phyloP scores from a whole-genome alignment of 352 stramenopile genomes.

The Phytophthora brassicae region DNA sequence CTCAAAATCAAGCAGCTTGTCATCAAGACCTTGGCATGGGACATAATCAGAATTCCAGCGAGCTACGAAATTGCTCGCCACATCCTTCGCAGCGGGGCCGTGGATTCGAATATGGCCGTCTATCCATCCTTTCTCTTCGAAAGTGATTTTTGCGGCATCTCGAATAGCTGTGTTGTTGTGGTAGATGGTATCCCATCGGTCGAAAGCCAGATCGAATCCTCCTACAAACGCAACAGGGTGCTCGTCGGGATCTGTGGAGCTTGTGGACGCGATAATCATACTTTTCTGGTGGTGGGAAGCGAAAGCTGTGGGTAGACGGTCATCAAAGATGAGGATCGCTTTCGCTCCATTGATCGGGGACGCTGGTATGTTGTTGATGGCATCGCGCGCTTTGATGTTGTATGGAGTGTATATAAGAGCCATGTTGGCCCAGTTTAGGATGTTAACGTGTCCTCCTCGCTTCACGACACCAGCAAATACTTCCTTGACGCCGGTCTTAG shows the following conservation, averaged over 20 bases:
- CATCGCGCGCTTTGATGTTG: conserved; percentile 38
- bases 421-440: conserved; percentile 55
- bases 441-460: conserved; percentile 38
- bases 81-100: conserved; percentile 44
- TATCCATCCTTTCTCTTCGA: conserved; percentile 49
- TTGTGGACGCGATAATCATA: conserved; percentile 27
- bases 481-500: conserved; percentile 31
- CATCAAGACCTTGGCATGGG: conserved; percentile 24
- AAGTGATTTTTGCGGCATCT: conserved; percentile 28
- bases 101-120: conserved; percentile 49
- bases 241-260: conserved; percentile 3
- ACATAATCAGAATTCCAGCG: conserved; percentile 50
- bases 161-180: conserved; percentile 49
- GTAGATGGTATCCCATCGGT: conserved; percentile 60
- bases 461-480: conserved; percentile 33
- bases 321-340: conserved; percentile 47
- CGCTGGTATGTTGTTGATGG: conserved; percentile 36
- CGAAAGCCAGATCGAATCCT: conserved; percentile 45
- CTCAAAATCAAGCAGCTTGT: conserved; percentile 43
- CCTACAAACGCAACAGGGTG: conserved; percentile 44
- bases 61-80: conserved; percentile 49
- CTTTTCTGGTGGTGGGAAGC: conserved; percentile 58
- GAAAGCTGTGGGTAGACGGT: conserved; percentile 34
- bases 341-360: conserved; percentile 18
- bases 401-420: conserved; percentile 30